phyloP scores from a whole-genome alignment of 768 basidiomycete species.

The Mycena rosella region DNA sequence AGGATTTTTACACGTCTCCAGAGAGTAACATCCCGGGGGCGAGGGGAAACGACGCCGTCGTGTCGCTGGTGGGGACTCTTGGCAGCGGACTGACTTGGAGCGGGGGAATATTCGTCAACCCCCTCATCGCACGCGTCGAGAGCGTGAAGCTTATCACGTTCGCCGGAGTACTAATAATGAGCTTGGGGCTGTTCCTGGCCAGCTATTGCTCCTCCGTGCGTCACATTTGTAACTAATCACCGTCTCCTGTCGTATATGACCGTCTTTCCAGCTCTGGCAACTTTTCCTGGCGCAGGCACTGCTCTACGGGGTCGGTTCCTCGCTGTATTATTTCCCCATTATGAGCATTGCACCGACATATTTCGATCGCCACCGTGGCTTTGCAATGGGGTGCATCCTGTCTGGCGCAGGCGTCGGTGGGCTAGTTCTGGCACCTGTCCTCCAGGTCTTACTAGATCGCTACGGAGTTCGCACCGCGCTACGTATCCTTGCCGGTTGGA shows the following conservation, averaged over 20 bases:
- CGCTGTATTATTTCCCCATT: constrained; percentile 59
- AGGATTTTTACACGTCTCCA: constrained; percentile 60
- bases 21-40: constrained; percentile 50
- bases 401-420: constrained; percentile 58
- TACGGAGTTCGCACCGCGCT: constrained; percentile 52
- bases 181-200: constrained; percentile 55
- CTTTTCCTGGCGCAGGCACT: constrained; percentile 57
- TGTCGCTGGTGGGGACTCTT: constrained; percentile 57
- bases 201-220: constrained; percentile 54
- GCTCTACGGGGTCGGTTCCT: constrained; percentile 57
- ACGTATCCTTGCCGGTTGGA: constrained; percentile 57
- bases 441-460: constrained; percentile 50
- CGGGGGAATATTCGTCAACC: constrained; percentile 58
- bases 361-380: constrained; percentile 60
- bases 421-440: constrained; percentile 56
- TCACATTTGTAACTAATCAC: not conserved
- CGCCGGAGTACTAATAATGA: constrained; percentile 56
- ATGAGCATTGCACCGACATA: constrained; percentile 57
- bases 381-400: constrained; percentile 59
- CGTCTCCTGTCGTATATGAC: not conserved
- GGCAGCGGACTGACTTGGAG: constrained; percentile 61
- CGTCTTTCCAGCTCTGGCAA: constrained; percentile 54
- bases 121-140: constrained; percentile 50
- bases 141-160: constrained; percentile 52
- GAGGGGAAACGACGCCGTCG: constrained; percentile 53